These are phyloP conservation scores for Platanthera zijinensis DNA, from an alignment of 106 monocot genomes.

Conservation along the genomic window DNA sequence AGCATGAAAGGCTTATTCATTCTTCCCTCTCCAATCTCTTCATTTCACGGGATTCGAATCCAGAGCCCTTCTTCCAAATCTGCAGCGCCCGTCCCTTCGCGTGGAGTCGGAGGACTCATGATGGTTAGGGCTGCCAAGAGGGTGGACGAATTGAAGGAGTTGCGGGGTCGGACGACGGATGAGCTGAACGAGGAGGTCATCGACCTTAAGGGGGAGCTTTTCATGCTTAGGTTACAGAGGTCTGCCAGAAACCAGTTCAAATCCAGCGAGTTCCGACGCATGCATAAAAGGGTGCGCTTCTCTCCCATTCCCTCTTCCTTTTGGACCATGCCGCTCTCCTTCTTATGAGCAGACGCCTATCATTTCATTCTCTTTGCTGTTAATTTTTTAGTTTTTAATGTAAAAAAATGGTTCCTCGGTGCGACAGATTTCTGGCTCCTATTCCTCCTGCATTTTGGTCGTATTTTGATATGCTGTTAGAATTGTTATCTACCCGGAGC, in stretches of 20 bases:
- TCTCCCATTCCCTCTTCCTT: neutral
- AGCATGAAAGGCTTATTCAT: neutral
- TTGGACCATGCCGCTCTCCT: neutral
- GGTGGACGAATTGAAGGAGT: conserved; percentile 76
- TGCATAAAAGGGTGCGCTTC: conserved; percentile 71
- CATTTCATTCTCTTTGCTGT: neutral
- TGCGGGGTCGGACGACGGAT: conserved; percentile 64
- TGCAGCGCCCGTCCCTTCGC: neutral
- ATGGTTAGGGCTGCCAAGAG: conserved; percentile 72
- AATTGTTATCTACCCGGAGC: neutral
- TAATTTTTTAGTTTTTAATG: neutral
- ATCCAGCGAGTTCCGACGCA: conserved; percentile 74
- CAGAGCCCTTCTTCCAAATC: neutral
- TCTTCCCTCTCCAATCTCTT: conserved; percentile 21
- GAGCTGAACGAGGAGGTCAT: conserved; percentile 89
- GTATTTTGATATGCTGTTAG: neutral
- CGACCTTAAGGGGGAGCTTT: conserved; percentile 87
- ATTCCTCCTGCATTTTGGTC: neutral
- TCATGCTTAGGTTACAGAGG: conserved; percentile 80
- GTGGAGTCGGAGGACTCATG: neutral
- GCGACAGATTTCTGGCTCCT: neutral
- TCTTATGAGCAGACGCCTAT: neutral
- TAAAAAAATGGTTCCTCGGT: neutral
- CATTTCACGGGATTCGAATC: conserved; percentile 39
- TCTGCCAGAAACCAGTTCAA: conserved; percentile 89